A percentile compares a stretch with the other conserved stretches of the same genome.
These are phyloP conservation scores for Verticillium zaregamsianum DNA, from an alignment of 2,329 filamentous ascomycete genomes.

Conservation along the genomic window DNA sequence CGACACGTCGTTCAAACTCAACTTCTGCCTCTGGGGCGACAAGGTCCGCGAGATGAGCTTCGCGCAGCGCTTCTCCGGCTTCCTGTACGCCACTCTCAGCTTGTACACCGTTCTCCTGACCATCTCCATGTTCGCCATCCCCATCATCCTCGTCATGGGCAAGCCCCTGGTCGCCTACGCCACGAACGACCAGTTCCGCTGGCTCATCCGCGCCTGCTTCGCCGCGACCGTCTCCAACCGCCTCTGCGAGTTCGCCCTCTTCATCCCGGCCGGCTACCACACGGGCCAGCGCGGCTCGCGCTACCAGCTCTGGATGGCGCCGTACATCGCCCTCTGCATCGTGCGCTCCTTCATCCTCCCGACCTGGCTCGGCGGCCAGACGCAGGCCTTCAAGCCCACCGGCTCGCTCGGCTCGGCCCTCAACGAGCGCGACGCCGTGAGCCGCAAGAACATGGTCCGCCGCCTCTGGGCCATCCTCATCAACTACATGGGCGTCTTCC, in stretches of 20 bases:
- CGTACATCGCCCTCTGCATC: constrained; percentile 55
- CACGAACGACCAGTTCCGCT: constrained; percentile 48
- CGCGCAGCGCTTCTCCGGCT: constrained; percentile 55
- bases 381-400: constrained; percentile 56
- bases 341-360: constrained; percentile 55
- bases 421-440: constrained; percentile 52
- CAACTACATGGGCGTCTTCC: constrained; percentile 52
- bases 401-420: constrained; percentile 52
- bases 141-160: constrained; percentile 53
- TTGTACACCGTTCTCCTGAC: constrained; percentile 53
- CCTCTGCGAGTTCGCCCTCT: constrained; percentile 55
- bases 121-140: constrained; percentile 53
- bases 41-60: constrained; percentile 48
- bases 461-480: constrained; percentile 51
- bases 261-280: constrained; percentile 54
- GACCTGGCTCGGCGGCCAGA: constrained; percentile 54
- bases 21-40: constrained; percentile 54
- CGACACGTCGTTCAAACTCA: constrained; percentile 56
- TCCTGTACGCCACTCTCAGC: constrained; percentile 51
- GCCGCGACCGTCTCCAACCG: constrained; percentile 45
- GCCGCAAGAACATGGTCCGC: constrained; percentile 46
- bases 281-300: constrained; percentile 52
- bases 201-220: constrained; percentile 54
- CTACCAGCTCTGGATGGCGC: constrained; percentile 59
- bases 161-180: constrained; percentile 54